Conservation (phyloP, 352 stramenopile genomes). For the Globisporangium apiculatum region DNA sequence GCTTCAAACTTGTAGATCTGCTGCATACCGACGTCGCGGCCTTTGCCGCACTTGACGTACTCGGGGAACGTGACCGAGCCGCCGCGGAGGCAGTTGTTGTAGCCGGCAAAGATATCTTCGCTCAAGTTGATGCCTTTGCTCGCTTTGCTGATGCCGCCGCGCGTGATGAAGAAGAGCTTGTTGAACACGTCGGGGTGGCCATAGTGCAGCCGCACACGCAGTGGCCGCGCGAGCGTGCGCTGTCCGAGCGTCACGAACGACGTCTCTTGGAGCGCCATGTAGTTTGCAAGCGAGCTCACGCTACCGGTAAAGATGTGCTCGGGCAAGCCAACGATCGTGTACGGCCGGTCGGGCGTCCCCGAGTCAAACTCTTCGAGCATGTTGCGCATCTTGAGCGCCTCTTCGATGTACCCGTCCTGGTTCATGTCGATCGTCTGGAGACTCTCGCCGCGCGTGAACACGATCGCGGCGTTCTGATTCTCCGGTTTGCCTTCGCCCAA, state of each 20-base stretch:
- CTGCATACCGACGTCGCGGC: conserved; percentile 98
- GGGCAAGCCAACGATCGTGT: conserved; percentile 96
- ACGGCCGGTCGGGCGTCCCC: conserved; percentile 58
- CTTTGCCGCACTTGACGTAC: conserved; percentile 98
- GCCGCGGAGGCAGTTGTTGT: conserved; percentile 97
- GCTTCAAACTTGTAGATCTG: conserved; percentile 99
- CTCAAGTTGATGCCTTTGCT: conserved; percentile 99
- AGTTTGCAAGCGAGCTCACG: conserved; percentile 98
- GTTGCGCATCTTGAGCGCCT: conserved; percentile 98
- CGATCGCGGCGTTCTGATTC: conserved; percentile 98
- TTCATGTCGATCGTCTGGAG: conserved; percentile 99
- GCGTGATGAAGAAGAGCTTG: conserved; percentile 99
- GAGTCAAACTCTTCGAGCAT: conserved; percentile 97
- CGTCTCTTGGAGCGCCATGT: conserved; percentile 99
- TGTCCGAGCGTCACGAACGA: conserved; percentile 98
- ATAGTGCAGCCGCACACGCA: conserved; percentile 97
- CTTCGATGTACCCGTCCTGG: conserved; percentile 98
- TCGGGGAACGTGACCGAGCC: conserved; percentile 97
- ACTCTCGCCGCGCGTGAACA: conserved; percentile 97
- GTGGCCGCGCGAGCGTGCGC: conserved; percentile 92
- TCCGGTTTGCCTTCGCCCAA: conserved; percentile 99
- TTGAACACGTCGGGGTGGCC: conserved; percentile 99
- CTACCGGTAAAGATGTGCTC: conserved; percentile 99
- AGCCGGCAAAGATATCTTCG: conserved; percentile 99
- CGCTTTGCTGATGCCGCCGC: conserved; percentile 97